Conservation (phyloP, 75 land plant species). For the Cupressus sempervirens region DNA sequence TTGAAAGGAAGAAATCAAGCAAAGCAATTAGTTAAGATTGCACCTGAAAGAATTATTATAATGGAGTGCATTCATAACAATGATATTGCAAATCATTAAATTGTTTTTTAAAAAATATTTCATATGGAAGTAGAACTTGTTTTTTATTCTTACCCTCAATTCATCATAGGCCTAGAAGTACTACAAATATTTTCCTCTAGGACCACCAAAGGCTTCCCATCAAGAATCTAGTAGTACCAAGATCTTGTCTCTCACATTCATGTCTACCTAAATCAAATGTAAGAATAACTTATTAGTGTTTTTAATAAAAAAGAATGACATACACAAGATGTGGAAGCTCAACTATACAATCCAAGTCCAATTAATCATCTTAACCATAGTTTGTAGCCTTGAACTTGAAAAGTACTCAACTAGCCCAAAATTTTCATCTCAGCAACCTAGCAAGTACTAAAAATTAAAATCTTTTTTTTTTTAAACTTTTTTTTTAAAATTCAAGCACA, state of each 20-base stretch:
- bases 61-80: neutral
- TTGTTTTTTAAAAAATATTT: neutral
- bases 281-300: neutral
- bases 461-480: too few relatives aligned
- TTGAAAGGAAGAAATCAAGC: neutral
- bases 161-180: conserved; percentile 87
- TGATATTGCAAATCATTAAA: neutral
- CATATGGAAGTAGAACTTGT: neutral
- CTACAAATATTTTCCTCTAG: conserved; percentile 85
- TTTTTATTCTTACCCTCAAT: conserved; percentile 47
- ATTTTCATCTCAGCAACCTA: too few relatives aligned
- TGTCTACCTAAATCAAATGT: conserved; percentile 63
- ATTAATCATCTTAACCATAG: neutral
- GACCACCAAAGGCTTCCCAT: conserved; percentile 99
- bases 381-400: too few relatives aligned
- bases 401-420: too few relatives aligned
- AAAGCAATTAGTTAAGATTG: neutral
- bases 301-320: neutral
- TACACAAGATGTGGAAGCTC: neutral
- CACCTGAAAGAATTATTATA: neutral
- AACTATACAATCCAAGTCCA: neutral
- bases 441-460: too few relatives aligned
- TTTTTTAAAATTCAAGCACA: too few relatives aligned
- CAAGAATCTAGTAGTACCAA: conserved; percentile 84
- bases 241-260: conserved; percentile 92